These are phyloP conservation scores for Trichophyton benhamiae DNA, from an alignment of 2,329 filamentous ascomycete genomes.

Conservation along the genomic window DNA sequence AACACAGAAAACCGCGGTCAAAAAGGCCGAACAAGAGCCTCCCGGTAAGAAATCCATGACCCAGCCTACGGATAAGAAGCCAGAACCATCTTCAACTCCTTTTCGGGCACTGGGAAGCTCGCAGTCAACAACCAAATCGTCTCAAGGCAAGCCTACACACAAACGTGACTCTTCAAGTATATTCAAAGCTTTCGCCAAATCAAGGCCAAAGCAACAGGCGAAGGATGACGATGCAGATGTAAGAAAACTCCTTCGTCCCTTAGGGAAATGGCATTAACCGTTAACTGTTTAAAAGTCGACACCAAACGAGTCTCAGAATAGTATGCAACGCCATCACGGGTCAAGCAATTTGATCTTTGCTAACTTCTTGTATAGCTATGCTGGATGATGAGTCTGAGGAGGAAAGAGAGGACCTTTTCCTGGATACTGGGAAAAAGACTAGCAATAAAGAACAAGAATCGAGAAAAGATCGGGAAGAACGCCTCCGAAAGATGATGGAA, in stretches of 20 bases:
- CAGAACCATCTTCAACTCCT: not conserved
- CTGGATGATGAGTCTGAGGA: constrained; percentile 47
- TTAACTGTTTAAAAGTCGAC: constrained; percentile 18
- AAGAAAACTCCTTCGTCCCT: constrained; percentile 18
- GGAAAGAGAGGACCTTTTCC: constrained; percentile 41
- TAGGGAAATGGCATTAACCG: constrained; percentile 10
- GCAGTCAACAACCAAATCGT: constrained; percentile 24
- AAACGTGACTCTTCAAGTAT: constrained; percentile 54
- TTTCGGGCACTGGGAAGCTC: constrained; percentile 18
- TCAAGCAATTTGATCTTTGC: not conserved
- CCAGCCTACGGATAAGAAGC: constrained; percentile 3
- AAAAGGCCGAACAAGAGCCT: not conserved
- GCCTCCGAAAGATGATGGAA: constrained; percentile 64
- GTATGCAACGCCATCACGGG: constrained; percentile 22
- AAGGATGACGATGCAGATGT: constrained; percentile 33
- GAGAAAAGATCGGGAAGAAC: constrained; percentile 53
- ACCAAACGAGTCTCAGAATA: constrained; percentile 38
- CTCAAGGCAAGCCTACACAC: constrained; percentile 30
- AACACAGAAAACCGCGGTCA: not conserved
- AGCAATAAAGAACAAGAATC: constrained; percentile 27
- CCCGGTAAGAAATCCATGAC: constrained; percentile 2
- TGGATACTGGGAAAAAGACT: constrained; percentile 26
- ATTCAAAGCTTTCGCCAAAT: constrained; percentile 67
- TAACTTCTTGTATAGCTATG: constrained; percentile 20
- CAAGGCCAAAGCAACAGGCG: constrained; percentile 45